A percentile compares a stretch with the other conserved stretches of the same genome.
phyloP scores from a whole-genome alignment of 768 basidiomycete genomes.

The Guyanaporus albipodus region DNA sequence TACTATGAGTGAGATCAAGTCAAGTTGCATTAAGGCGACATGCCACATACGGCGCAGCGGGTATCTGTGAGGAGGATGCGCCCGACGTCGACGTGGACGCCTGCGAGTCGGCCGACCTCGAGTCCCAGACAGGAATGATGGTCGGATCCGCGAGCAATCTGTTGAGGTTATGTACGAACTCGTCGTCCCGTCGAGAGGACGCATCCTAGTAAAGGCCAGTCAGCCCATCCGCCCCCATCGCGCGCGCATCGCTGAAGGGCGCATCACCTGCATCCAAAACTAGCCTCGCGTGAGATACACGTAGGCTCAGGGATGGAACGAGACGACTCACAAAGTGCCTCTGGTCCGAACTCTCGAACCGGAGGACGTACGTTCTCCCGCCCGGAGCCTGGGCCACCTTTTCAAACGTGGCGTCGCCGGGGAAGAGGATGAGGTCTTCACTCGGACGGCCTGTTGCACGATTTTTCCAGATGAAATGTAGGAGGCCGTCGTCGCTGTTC shows the following conservation, averaged over 20 bases:
- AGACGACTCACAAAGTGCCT: conserved; percentile 77
- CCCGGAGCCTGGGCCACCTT: conserved; percentile 63
- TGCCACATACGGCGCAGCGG: conserved; percentile 24
- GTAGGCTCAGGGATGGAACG: background rate
- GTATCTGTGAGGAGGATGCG: conserved; percentile 32
- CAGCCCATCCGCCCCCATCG: conserved; percentile 1
- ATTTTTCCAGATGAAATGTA: conserved; percentile 82
- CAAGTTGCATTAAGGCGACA: background rate
- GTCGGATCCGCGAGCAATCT: conserved; percentile 64
- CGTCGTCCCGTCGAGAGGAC: conserved; percentile 60
- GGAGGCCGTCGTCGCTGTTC: conserved; percentile 67
- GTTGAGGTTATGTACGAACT: conserved; percentile 72
- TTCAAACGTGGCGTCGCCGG: conserved; percentile 77
- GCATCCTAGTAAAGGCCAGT: conserved; percentile 49
- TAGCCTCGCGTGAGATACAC: conserved; percentile 26
- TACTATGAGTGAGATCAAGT: background rate
- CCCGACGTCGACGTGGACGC: conserved; percentile 43
- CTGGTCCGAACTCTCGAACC: conserved; percentile 87
- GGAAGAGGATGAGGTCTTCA: conserved; percentile 87
- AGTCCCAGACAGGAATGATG: conserved; percentile 56
- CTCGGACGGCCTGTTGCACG: conserved; percentile 54
- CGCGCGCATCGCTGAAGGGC: background rate
- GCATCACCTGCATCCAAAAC: conserved; percentile 84
- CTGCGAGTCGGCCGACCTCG: conserved; percentile 36
- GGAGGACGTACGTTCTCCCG: conserved; percentile 81